These are phyloP conservation scores for Cercospora sojina DNA, from an alignment of 2,329 filamentous ascomycete genomes.

Conservation along the genomic window DNA sequence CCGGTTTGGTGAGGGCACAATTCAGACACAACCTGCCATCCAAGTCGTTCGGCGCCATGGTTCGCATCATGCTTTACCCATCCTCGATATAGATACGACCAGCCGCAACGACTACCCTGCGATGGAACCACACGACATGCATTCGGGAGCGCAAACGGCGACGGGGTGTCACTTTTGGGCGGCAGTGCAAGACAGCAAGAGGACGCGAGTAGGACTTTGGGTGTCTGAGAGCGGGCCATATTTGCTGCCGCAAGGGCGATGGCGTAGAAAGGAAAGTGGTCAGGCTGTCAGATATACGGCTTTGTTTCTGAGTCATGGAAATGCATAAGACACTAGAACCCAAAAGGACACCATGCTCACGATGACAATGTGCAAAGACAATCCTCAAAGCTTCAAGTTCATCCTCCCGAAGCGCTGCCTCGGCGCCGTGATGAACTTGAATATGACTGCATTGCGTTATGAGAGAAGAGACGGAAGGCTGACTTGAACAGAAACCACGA, in stretches of 20 bases:
- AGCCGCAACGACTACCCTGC: conserved; percentile 15
- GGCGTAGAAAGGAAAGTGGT: conserved; percentile 14
- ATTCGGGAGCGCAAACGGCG: conserved; percentile 13
- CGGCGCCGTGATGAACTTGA: not conserved
- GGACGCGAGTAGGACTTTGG: conserved; percentile 10
- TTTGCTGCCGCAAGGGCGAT: conserved; percentile 10
- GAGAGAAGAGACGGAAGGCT: not conserved
- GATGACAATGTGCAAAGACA: conserved; percentile 3
- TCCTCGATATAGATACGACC: conserved; percentile 40
- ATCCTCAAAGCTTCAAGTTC: not conserved
- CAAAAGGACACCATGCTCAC: conserved; percentile 9
- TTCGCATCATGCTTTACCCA: conserved; percentile 44
- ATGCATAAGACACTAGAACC: conserved; percentile 17
- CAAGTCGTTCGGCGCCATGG: conserved; percentile 79
- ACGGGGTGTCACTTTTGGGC: conserved; percentile 9
- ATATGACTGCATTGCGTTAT: not conserved
- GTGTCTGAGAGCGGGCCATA: conserved; percentile 8
- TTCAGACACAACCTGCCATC: conserved; percentile 95
- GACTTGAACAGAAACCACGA: not conserved
- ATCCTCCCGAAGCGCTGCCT: not conserved
- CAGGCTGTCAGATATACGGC: conserved; percentile 11
- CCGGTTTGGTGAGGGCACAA: conserved; percentile 94
- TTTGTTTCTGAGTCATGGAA: conserved; percentile 17
- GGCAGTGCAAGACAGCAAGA: conserved; percentile 7
- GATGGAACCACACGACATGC: conserved; percentile 11